These are phyloP conservation scores for Colletotrichum trifolii DNA, from an alignment of 2,329 filamentous ascomycete genomes.

Conservation along the genomic window DNA sequence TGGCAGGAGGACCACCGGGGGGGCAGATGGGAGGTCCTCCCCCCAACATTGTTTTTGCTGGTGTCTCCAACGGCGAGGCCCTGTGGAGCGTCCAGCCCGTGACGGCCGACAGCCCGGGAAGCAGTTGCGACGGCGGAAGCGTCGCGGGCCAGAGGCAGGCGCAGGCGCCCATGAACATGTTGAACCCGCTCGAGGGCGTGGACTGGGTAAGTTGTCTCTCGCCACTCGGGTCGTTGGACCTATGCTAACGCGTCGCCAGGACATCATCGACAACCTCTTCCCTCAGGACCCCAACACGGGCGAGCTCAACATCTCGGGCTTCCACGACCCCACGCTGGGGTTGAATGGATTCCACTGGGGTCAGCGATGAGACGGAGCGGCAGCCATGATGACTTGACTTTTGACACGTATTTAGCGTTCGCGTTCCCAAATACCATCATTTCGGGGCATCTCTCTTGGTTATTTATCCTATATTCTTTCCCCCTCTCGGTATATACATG, in stretches of 20 bases:
- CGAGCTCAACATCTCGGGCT: slow-evolving; percentile 51
- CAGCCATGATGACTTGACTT: not conserved
- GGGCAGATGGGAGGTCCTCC: slow-evolving; percentile 33
- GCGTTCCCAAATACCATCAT: too few species aligned
- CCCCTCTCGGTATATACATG: too few species aligned
- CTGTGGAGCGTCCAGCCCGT: slow-evolving; percentile 56
- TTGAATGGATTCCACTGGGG: slow-evolving; percentile 44
- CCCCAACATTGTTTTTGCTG: slow-evolving; percentile 55
- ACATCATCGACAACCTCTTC: slow-evolving; percentile 51
- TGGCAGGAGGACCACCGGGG: slow-evolving; percentile 21
- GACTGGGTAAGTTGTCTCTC: slow-evolving; percentile 68
- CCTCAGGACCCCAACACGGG: slow-evolving; percentile 52
- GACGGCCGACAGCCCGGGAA: slow-evolving; percentile 53
- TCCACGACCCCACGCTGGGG: slow-evolving; percentile 49
- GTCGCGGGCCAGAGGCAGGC: slow-evolving; percentile 37
- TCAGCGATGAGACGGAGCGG: slow-evolving; percentile 20
- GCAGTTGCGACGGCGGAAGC: slow-evolving; percentile 55
- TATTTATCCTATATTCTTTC: too few species aligned
- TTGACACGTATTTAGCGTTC: not conserved
- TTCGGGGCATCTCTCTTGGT: too few species aligned
- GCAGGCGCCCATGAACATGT: slow-evolving; percentile 28
- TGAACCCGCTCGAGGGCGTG: slow-evolving; percentile 60
- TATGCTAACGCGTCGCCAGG: slow-evolving; percentile 40
- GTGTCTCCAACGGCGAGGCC: slow-evolving; percentile 59
- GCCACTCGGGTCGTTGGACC: not conserved